Evolutionary conservation across 306 rosid species (phyloP), one percentile per base, ranked within the genome.

Genomic region (Trifolium dubium): DNA sequence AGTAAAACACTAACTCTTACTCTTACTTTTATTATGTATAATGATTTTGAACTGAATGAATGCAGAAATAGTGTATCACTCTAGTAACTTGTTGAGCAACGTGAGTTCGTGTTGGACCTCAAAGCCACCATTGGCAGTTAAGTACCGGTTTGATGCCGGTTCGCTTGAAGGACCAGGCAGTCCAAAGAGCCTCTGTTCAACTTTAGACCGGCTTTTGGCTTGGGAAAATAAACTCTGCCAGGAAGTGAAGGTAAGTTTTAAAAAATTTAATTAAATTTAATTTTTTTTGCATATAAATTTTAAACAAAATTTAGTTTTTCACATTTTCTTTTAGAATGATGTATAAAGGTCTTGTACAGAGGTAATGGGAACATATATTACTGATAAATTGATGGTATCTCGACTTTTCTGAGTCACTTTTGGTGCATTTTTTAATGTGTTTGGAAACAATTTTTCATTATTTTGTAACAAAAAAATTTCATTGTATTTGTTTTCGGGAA

Each of bases 21-120:
- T 34, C 6, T 34, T 34, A 34, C 37, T 34, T 34, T 34, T 3
- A 0, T 44, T 3, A 23, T 23, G 23, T 23, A 23, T 23, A 28
- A 50, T 51, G 14, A 7, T 34, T 62, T 68, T 34, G 13, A 35
- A 60, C n/a, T 30, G 32, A 19, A 6, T 79, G 43, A 58, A 74
- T 66, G 74, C 92, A 94, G 99, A 87, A 88, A 94, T 96, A 4
- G 90, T 94, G 73, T 89, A 94, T 75, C 99, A 94, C 81, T 94
- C 99, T 35, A 92, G 85, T 54, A 88, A 94, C 67, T 61, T 92
- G 61, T 61, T 94, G 55, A 92, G 96, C 83, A 92, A 64, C 59
- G 76, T 94, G 74, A 94, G 92, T 79, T 92, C 95, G 10, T 89
- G 68, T 74, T 94, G 99, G 99, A 88, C 92, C 37, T 94, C 97